Evolutionary conservation across 306 rosid species (phyloP).

Genomic region (Vachellia collinsii): DNA sequence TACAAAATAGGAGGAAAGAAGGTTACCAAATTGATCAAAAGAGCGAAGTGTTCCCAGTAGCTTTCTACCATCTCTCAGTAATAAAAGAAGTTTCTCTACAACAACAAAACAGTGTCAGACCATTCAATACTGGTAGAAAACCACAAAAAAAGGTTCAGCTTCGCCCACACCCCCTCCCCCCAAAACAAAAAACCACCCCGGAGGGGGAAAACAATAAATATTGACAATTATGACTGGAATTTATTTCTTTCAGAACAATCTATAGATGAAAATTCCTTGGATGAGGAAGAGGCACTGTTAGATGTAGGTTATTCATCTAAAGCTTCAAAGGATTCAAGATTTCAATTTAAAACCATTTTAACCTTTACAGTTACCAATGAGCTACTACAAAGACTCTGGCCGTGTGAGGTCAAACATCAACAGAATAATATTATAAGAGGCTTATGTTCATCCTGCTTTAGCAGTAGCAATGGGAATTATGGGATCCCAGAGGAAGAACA

Average conservation of each 20-base stretch:
- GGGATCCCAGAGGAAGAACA: slow-evolving; percentile 19
- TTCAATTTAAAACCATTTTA: slow-evolving; percentile 24
- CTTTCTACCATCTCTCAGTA: slow-evolving; percentile 94
- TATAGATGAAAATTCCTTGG: slow-evolving; percentile 9
- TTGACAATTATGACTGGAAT: slow-evolving; percentile 1
- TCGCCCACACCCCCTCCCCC: not conserved
- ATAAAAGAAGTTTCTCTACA: slow-evolving; percentile 91
- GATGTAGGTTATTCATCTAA: not conserved
- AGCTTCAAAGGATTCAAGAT: slow-evolving; percentile 12
- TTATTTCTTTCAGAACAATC: slow-evolving; percentile 20
- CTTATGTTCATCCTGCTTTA: not conserved
- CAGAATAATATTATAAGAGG: not conserved
- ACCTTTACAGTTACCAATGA: slow-evolving; percentile 6
- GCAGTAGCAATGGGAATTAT: not conserved
- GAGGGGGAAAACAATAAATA: too few relatives aligned
- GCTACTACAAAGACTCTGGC: not conserved
- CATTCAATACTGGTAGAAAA: slow-evolving; percentile 24
- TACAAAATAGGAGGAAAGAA: slow-evolving; percentile 22
- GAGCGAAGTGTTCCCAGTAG: slow-evolving; percentile 92
- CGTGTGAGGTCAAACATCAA: slow-evolving; percentile 8
- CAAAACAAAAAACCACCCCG: not conserved
- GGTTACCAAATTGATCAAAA: slow-evolving; percentile 91
- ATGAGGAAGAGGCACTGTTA: slow-evolving; percentile 12
- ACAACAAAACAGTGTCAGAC: slow-evolving; percentile 31
- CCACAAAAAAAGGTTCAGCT: not conserved